Percentiles rank a stretch among this genome's conserved stretches.
Evolutionary conservation across 192 early-diverging fungal species (phyloP).

Genomic region (Globomyces pollinis-pini): DNA sequence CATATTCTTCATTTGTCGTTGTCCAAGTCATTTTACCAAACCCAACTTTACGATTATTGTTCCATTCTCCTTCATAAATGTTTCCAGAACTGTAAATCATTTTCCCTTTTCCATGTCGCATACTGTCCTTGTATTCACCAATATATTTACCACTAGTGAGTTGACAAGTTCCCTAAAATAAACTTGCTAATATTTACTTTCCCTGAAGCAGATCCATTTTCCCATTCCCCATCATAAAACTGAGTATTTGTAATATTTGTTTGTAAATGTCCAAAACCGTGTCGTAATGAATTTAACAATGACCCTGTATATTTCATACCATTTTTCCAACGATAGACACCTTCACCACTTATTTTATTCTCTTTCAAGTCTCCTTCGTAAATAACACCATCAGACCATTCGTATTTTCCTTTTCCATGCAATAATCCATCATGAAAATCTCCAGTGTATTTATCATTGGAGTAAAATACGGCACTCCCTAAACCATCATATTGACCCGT

Average conservation of each 20-base stretch:
- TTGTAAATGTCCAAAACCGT: constrained; percentile 33
- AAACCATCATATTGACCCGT: constrained; percentile 7
- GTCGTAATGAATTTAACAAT: constrained; percentile 33
- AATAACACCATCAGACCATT: constrained; percentile 32
- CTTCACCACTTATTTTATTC: constrained; percentile 38
- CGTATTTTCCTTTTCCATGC: constrained; percentile 37
- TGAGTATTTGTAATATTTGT: constrained; percentile 5
- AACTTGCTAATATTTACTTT: too few relatives aligned
- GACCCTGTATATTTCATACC: constrained; percentile 28
- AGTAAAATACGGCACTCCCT: constrained; percentile 26
- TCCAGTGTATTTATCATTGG: constrained; percentile 31
- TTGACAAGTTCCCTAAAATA: background rate
- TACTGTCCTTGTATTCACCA: constrained; percentile 30
- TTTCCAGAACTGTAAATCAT: constrained; percentile 48
- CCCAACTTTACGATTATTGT: constrained; percentile 37
- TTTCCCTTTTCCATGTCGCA: constrained; percentile 37
- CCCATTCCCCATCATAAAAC: constrained; percentile 40
- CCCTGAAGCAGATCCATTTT: constrained; percentile 32
- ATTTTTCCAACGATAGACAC: constrained; percentile 36
- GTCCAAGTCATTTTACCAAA: constrained; percentile 41
- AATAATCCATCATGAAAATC: constrained; percentile 30
- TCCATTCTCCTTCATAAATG: constrained; percentile 46
- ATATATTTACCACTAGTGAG: background rate
- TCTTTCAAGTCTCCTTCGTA: constrained; percentile 37
- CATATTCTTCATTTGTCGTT: constrained; percentile 35